Conservation (phyloP, 2,329 filamentous ascomycete genomes). For the Cryphonectria naterciae region DNA sequence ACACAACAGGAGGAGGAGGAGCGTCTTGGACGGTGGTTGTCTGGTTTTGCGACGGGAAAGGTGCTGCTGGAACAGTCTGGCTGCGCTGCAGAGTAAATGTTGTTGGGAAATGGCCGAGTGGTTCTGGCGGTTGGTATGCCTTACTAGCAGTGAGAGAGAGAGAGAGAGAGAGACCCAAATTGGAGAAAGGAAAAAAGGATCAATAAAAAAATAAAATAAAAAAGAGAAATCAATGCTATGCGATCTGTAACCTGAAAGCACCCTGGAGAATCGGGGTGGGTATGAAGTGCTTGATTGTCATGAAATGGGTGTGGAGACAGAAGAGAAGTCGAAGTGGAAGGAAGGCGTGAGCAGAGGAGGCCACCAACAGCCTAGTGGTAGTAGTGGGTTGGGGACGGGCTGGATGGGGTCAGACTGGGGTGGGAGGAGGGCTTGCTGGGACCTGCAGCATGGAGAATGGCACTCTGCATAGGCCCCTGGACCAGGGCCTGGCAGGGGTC, state of each 20-base stretch:
- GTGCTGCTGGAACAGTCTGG: background rate
- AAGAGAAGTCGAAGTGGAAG: conserved; percentile 1
- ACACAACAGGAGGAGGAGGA: background rate
- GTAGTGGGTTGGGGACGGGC: conserved; percentile 1
- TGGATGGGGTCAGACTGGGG: conserved; percentile 11
- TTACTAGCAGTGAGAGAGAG: background rate
- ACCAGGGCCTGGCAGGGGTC: conserved; percentile 2
- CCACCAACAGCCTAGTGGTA: conserved; percentile 3
- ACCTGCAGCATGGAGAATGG: conserved; percentile 10
- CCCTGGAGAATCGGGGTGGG: background rate
- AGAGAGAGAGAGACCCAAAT: background rate
- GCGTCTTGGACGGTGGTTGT: background rate
- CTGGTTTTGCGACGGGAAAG: background rate
- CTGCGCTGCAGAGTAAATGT: background rate
- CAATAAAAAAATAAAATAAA: background rate
- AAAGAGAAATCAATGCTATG: background rate
- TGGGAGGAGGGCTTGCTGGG: background rate
- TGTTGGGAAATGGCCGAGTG: background rate
- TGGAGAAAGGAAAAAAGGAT: background rate
- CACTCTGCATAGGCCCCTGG: conserved; percentile 7
- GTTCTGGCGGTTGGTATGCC: background rate
- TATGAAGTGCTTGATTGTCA: background rate
- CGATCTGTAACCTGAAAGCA: background rate
- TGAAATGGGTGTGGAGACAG: conserved; percentile 6
- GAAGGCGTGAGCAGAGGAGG: background rate